Percentiles rank a stretch among this genome's conserved stretches.
These are phyloP conservation scores for Ganoderma lucidum DNA, from an alignment of 1,284 basidiomycete genomes.

Conservation along the genomic window DNA sequence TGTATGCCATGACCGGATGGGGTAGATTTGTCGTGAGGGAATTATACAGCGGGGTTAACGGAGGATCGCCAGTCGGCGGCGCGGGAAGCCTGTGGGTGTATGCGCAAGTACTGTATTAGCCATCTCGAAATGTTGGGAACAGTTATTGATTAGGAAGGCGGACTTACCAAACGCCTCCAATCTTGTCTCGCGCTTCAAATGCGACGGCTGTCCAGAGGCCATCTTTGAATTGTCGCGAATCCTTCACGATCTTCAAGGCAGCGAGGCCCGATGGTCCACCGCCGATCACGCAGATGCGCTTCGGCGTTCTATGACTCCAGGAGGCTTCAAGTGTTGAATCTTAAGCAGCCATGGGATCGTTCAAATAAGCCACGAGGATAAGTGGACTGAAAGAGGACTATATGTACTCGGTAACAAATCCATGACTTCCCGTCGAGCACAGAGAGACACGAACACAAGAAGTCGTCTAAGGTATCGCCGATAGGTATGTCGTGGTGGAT, in stretches of 20 bases:
- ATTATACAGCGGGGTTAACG: conserved; percentile 77
- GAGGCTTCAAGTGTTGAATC: conserved; percentile 27
- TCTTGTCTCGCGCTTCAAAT: conserved; percentile 66
- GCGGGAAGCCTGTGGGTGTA: conserved; percentile 58
- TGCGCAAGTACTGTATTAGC: not conserved
- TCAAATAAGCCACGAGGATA: not conserved
- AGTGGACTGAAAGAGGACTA: not conserved
- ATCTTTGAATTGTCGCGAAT: conserved; percentile 58
- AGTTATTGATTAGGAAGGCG: not conserved
- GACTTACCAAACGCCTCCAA: conserved; percentile 77
- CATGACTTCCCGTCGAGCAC: conserved; percentile 5
- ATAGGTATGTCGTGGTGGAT: not conserved
- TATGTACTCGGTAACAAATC: conserved; percentile 24
- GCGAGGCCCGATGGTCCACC: conserved; percentile 74
- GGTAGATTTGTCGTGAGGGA: conserved; percentile 79
- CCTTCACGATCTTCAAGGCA: conserved; percentile 65
- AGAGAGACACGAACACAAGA: not conserved
- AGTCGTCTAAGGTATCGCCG: conserved; percentile 2
- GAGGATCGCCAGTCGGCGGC: conserved; percentile 55
- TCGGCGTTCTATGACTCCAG: conserved; percentile 17
- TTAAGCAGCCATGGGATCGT: not conserved
- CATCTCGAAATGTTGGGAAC: not conserved
- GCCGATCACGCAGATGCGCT: conserved; percentile 69
- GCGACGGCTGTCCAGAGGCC: conserved; percentile 63
- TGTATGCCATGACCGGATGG: conserved; percentile 75